phyloP scores from a whole-genome alignment of 805 yeast species.

The Saccharomyces mikatae region DNA sequence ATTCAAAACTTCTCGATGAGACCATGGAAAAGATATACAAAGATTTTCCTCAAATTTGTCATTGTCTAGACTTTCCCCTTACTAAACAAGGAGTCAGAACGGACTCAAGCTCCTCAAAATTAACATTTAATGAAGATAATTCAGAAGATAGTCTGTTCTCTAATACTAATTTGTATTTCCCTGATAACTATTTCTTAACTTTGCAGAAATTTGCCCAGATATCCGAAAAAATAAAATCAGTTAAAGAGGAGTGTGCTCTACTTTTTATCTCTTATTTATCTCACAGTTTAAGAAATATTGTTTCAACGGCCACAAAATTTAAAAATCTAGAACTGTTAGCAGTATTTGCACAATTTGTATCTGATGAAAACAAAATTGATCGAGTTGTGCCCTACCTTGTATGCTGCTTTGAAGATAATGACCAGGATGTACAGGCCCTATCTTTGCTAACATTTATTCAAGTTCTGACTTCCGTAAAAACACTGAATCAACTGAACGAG shows the following conservation, averaged over 20 bases:
- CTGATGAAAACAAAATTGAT: conserved; percentile 81
- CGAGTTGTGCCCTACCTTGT: conserved; percentile 75
- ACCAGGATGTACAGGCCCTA: conserved; percentile 55
- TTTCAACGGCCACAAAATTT: conserved; percentile 11
- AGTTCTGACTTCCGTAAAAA: conserved; percentile 52
- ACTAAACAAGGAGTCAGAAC: background rate
- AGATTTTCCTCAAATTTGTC: conserved; percentile 42
- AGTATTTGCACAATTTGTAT: conserved; percentile 65
- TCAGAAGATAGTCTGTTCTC: background rate
- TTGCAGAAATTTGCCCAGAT: background rate
- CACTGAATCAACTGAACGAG: conserved; percentile 66
- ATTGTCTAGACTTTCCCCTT: conserved; percentile 15
- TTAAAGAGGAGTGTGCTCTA: conserved; percentile 23
- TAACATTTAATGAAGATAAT: background rate
- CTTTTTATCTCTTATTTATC: conserved; percentile 22
- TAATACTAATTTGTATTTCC: background rate
- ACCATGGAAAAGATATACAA: conserved; percentile 48
- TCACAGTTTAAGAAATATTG: conserved; percentile 20
- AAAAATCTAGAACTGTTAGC: conserved; percentile 70
- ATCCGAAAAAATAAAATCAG: conserved; percentile 2
- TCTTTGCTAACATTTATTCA: conserved; percentile 64
- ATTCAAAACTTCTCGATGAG: conserved; percentile 13
- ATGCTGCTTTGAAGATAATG: conserved; percentile 49
- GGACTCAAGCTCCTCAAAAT: background rate
- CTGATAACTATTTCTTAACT: background rate